A percentile compares a stretch with the other conserved stretches of the same genome.
phyloP scores from a whole-genome alignment of 1,284 basidiomycete genomes.

The Irpex sp. region DNA sequence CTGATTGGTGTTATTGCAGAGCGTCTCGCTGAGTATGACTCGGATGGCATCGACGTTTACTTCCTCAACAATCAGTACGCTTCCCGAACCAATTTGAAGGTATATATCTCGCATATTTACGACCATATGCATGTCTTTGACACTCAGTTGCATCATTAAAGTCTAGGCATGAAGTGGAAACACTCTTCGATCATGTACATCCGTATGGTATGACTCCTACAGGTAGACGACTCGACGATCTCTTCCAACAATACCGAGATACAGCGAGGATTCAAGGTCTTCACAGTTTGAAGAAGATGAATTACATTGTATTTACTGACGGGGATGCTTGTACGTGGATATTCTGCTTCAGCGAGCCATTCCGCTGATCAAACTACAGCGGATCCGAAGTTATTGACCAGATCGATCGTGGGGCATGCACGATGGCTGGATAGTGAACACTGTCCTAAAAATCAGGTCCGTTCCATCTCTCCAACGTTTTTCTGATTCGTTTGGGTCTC shows the following conservation, averaged over 20 bases:
- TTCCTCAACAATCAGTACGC: slow-evolving; percentile 39
- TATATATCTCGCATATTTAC: slow-evolving; percentile 10
- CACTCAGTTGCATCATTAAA: slow-evolving; percentile 12
- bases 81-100: slow-evolving; percentile 30
- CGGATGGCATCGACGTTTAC: slow-evolving; percentile 47
- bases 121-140: background rate
- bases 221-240: slow-evolving; percentile 42
- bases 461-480: background rate
- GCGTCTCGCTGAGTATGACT: slow-evolving; percentile 40
- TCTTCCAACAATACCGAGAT: slow-evolving; percentile 38
- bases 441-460: background rate
- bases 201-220: slow-evolving; percentile 48
- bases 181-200: slow-evolving; percentile 39
- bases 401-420: slow-evolving; percentile 44
- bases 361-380: slow-evolving; percentile 28
- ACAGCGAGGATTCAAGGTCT: background rate
- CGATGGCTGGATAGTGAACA: slow-evolving; percentile 45
- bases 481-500: background rate
- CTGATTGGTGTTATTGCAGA: slow-evolving; percentile 42
- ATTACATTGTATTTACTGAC: slow-evolving; percentile 62
- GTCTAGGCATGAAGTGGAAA: slow-evolving; percentile 29
- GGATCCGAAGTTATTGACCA: slow-evolving; percentile 41
- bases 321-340: slow-evolving; percentile 47
- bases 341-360: background rate
- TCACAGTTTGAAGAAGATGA: slow-evolving; percentile 47